Evolutionary conservation across 2,329 filamentous ascomycete genomes (phyloP), one percentile per base, ranked within the genome.

Genomic region (Teratosphaeria epicoccoides): DNA sequence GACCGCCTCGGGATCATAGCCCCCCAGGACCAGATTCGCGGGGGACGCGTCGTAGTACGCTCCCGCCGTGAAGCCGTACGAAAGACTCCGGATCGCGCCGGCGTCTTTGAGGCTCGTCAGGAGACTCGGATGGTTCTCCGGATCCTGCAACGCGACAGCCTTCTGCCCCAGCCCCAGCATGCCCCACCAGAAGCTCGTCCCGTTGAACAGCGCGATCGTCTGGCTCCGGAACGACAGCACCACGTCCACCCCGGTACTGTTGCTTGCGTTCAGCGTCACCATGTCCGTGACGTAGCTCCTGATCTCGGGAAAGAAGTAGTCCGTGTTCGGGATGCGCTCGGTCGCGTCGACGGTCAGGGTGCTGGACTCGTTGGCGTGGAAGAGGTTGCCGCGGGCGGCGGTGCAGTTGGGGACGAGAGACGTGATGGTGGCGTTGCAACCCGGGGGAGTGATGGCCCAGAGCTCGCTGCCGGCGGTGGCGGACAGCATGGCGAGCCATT

Each of bases 111-210:
- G 14, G 6, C 10, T 25, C 6, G 10, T 20, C 5, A 49, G 23
- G 11, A 49, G 23, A 14, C 48, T 49, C 7, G 48, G 37, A 20
- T 43, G 14, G 9, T 49, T 25, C 48, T 25, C 40, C 14, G 10
- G 4, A 28, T 65, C 56, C 24, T 64, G 66, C 53, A 63, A 22
- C 62, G 61, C 6, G 64, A 44, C 48, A 12, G 25, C 10, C 11
- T 20, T 23, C 23, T 20, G 2, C 2, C 65, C 65, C 12, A 74
- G 55, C 0, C 69, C 68, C 4, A 74, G 59, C 7, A 54, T 54
- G 6, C 72, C 71, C 3, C 71, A 50, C 49, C 62, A 71, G 56
- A 70, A 71, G 48, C 63, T 57, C 28, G 63, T 60, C 2, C 63
- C 61, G 3, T 61, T 61, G 23, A 71, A 65, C 2, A 63, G 66